These are phyloP conservation scores for Termitomyces sp. DNA, from an alignment of 768 basidiomycete genomes.

Conservation along the genomic window DNA sequence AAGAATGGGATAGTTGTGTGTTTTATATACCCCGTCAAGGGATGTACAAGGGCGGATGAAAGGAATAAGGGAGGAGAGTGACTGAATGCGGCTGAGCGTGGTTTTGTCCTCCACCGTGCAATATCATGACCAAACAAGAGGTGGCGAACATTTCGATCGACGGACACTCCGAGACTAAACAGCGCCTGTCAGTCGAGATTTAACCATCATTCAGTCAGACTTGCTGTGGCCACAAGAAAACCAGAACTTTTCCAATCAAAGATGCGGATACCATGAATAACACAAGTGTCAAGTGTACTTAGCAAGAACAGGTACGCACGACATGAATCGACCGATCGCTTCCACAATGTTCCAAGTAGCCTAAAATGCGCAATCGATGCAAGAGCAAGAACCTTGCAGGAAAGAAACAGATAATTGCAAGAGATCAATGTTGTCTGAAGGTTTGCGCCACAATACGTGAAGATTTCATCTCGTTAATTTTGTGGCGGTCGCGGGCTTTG, in stretches of 20 bases:
- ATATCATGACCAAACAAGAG: conserved; percentile 16
- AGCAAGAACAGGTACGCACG: background rate
- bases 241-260: background rate
- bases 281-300: background rate
- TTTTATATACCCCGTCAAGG: conserved; percentile 35
- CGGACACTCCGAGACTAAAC: background rate
- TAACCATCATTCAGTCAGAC: background rate
- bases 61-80: conserved; percentile 15
- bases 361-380: background rate
- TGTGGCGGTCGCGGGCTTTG: background rate
- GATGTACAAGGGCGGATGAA: conserved; percentile 26
- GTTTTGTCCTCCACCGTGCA: conserved; percentile 6
- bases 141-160: conserved; percentile 12
- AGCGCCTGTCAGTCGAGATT: background rate
- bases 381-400: background rate
- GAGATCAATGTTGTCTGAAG: background rate
- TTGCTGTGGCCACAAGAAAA: background rate
- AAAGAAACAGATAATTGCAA: too few relatives aligned
- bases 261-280: background rate
- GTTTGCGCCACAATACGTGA: background rate
- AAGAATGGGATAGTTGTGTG: conserved; percentile 26
- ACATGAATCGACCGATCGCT: background rate
- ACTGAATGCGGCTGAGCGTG: conserved; percentile 1
- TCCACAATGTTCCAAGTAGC: background rate
- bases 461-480: background rate